Evolutionary conservation across 1,284 basidiomycete genomes (phyloP), one percentile per base, ranked within the genome.

Genomic region (Thelephora terrestris): DNA sequence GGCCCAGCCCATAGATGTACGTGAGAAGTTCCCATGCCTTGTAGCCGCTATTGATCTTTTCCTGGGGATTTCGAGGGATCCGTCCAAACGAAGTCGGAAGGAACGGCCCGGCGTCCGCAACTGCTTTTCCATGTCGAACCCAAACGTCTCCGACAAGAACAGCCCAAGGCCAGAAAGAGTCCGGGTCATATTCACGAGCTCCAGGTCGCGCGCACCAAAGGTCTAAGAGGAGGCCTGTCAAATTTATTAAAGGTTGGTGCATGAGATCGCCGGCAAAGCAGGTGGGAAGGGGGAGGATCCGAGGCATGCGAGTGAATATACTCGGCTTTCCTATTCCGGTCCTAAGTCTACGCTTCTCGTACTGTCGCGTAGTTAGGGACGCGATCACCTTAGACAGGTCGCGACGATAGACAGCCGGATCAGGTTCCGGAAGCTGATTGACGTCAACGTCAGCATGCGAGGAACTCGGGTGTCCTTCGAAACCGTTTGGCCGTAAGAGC

Each of bases 261-360:
- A 72, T 71, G 7, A 67, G 49, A 49, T 74, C 66, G 0, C 47
- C 47, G 0, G 52, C 47, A 49, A 69, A 68, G 24, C 55, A 56
- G 1, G 29, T 20, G 0, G 69, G 67, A 2, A 69, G 37, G 0
- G 53, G 50, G 3, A 53, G 48, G 4, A 34, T 34, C 7, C 44
- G 18, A 4, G 10, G 53, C 42, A 58, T 46, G 12, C 55, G 54
- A 27, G 40, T 45, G 43, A 54, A 46, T 20, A 56, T 40, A 45
- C 45, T 51, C 7, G 57, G 50, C 24, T 52, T 51, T 1, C 47
- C 47, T 20, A 62, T 57, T 0, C 61, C 57, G 17, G 55, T 60
- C 18, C 55, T 40, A 4, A 50, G 40, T 0, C 55, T 54, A 9
- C 34, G 5, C 23, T 27, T 27, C 25, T 27, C 5, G 5, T 9